Percentiles rank a stretch among this genome's conserved stretches.
Conservation (phyloP, 2,329 filamentous ascomycete genomes). For the Hymenoscyphus repandus region DNA sequence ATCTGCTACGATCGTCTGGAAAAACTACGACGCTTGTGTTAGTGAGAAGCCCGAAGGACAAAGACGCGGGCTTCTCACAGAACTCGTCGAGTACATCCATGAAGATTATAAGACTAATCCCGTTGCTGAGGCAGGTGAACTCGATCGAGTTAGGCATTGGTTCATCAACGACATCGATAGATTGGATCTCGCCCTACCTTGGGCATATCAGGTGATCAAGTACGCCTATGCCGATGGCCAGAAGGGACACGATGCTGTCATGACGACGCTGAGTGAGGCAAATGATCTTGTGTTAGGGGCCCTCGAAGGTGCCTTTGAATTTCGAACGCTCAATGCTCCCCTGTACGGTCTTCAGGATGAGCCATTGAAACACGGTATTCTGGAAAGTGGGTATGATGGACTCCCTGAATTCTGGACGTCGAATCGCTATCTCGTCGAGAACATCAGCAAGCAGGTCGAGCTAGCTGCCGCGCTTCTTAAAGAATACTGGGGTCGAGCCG, state of each 20-base stretch:
- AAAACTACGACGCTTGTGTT: conserved; percentile 66
- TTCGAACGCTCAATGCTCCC: conserved; percentile 63
- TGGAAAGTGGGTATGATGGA: conserved; percentile 58
- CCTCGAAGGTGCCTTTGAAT: conserved; percentile 59
- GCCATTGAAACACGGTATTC: conserved; percentile 58
- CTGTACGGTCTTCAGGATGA: conserved; percentile 71
- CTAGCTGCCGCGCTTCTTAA: conserved; percentile 37
- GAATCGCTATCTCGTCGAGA: conserved; percentile 55
- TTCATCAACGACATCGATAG: conserved; percentile 72
- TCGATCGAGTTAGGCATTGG: conserved; percentile 78
- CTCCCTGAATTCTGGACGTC: conserved; percentile 87
- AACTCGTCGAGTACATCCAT: conserved; percentile 71
- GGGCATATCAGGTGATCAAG: conserved; percentile 73
- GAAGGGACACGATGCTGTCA: conserved; percentile 44
- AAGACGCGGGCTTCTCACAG: conserved; percentile 65
- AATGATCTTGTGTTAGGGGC: conserved; percentile 66
- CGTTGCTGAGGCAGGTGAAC: conserved; percentile 60
- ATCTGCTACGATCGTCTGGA: conserved; percentile 75
- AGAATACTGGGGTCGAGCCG: conserved; percentile 29
- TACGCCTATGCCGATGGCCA: conserved; percentile 60
- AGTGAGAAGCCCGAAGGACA: conserved; percentile 52
- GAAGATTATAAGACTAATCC: conserved; percentile 69
- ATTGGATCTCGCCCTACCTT: conserved; percentile 71
- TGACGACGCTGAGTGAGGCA: conserved; percentile 50
- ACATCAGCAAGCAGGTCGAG: conserved; percentile 54